Evolutionary conservation across 1,139 yeast genomes (phyloP), one percentile per base, ranked within the genome.

Genomic region (Yamadazyma buinensis): DNA sequence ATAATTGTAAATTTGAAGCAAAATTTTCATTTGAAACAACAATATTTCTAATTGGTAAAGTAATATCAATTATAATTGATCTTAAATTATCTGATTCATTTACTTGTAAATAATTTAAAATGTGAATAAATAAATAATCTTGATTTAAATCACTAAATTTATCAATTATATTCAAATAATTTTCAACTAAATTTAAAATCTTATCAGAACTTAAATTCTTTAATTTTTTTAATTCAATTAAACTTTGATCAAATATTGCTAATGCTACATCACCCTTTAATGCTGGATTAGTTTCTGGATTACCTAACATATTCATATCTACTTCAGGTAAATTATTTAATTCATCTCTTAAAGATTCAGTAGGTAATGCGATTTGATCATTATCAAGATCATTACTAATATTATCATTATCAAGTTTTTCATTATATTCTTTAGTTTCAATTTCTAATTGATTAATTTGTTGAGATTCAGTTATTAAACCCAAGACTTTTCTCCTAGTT

Each of bases 201-300:
- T 65, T 72, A 10, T 15, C 24, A 18, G 61, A 65, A 23, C 22
- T 22, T 4, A 20, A 6, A 12, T 32, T 35, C 15, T 21, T 22
- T 10, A 17, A 12, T 27, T 36, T 33, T 6, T 23, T 32, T 14
- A 37, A 28, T 32, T 34, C 25, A 18, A 32, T 72, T 37, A 84
- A 62, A 30, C 84, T 81, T 29, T 84, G 72, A 55, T 88, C 96
- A 52, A 77, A 88, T 15, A 88, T 76, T 0, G 95, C 77, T 46
- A 88, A 67, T 3, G 94, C 94, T 36, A 90, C 79, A 53, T 88
- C 96, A 38, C 97, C 97, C 49, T 80, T 79, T 47, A 90, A 67
- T 0, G 95, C 97, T 7, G 97, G 96, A 51, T 88, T 90, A 18
- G 87, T 78, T 34, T 84, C 92, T 11, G 84, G 81, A 45, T 81